Percentiles rank a stretch among this genome's conserved stretches.
phyloP scores from a whole-genome alignment of 73 alveolate genomes.

The Stentor roeselii region DNA sequence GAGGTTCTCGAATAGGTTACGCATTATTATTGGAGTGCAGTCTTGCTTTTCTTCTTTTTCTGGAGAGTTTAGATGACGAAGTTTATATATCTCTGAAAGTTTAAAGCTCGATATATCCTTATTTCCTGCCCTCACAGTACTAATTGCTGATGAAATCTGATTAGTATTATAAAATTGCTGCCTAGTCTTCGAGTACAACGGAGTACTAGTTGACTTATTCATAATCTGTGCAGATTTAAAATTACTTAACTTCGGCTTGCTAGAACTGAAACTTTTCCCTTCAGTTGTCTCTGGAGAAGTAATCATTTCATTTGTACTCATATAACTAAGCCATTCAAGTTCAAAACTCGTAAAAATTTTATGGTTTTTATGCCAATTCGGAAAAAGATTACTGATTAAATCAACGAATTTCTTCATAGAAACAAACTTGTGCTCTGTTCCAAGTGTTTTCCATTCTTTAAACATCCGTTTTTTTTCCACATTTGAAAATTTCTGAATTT shows the following conservation, averaged over 20 bases:
- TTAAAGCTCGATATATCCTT: background rate
- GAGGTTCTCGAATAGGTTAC: background rate
- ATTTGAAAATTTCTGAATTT: background rate
- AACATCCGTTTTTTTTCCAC: background rate
- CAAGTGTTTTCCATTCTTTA: conserved; percentile 3
- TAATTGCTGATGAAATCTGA: background rate
- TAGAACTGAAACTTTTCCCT: too few relatives aligned
- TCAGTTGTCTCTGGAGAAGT: too few relatives aligned
- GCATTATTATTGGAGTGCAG: background rate
- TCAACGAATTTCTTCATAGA: conserved; percentile 16
- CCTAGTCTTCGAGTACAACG: background rate
- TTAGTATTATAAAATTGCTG: background rate
- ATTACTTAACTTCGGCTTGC: too few relatives aligned
- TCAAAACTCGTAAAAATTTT: background rate
- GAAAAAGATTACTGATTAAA: conserved; percentile 4
- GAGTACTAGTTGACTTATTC: background rate
- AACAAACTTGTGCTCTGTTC: background rate
- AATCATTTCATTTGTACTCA: too few relatives aligned
- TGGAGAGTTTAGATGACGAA: background rate
- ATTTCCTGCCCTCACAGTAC: background rate
- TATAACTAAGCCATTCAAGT: conserved; percentile 20
- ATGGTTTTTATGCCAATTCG: conserved; percentile 1
- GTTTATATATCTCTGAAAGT: background rate
- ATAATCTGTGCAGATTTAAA: too few relatives aligned
- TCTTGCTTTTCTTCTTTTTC: background rate